Conservation (phyloP, 2,329 filamentous ascomycete species). For the Aspergillus costaricaensis region DNA sequence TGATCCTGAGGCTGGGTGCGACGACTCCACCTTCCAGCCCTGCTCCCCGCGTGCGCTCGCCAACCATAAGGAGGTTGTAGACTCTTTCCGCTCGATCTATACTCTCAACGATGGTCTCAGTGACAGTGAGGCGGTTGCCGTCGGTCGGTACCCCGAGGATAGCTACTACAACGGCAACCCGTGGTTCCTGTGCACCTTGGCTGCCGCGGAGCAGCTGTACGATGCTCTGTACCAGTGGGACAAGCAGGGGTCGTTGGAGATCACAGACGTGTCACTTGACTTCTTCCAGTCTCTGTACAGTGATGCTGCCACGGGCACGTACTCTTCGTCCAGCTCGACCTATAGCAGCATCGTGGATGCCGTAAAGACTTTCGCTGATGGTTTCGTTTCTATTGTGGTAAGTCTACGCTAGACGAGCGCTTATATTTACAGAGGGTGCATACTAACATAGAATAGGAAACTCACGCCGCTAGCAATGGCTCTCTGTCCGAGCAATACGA, state of each 20-base stretch:
- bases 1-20: constrained; percentile 36
- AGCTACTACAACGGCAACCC: constrained; percentile 76
- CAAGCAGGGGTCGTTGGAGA: constrained; percentile 60
- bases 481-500: constrained; percentile 46
- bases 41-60: constrained; percentile 69
- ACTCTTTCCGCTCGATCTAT: constrained; percentile 74
- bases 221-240: constrained; percentile 74
- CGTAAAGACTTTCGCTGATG: constrained; percentile 64
- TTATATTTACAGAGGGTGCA: not conserved
- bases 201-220: constrained; percentile 78
- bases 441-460: constrained; percentile 23
- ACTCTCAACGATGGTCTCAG: constrained; percentile 48
- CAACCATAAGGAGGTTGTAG: constrained; percentile 74
- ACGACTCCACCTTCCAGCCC: constrained; percentile 69
- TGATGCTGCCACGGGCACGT: constrained; percentile 63
- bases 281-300: constrained; percentile 72
- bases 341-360: constrained; percentile 61
- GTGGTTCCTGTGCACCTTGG: constrained; percentile 75
- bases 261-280: constrained; percentile 64
- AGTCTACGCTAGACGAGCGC: constrained; percentile 2
- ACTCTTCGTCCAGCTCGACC: constrained; percentile 56
- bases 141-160: constrained; percentile 71
- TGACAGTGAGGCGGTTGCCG: constrained; percentile 39
- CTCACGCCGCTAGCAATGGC: constrained; percentile 30
- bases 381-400: constrained; percentile 52